phyloP scores from a whole-genome alignment of 208 protist genomes.

The Acanthamoeba triangularis region DNA sequence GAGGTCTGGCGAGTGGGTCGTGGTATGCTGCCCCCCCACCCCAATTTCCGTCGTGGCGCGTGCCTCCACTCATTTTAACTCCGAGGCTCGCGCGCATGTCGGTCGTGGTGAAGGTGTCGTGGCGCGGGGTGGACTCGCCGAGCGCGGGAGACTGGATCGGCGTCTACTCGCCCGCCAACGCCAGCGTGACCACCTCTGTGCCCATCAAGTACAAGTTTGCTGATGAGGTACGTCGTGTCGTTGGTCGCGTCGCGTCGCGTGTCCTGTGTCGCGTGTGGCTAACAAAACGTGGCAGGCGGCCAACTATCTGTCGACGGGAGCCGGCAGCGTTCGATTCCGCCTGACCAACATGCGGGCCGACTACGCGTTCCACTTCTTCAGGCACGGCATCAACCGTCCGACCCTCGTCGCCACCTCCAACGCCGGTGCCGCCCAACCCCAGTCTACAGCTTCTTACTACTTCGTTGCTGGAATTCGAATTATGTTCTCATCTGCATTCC shows the following conservation, averaged over 20 bases:
- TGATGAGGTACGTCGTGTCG: background rate
- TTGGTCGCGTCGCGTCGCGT: background rate
- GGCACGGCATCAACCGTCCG: background rate
- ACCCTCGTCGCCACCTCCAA: background rate
- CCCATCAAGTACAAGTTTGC: constrained; percentile 17
- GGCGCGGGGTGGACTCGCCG: background rate
- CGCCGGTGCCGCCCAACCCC: too few species aligned
- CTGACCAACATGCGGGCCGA: constrained; percentile 15
- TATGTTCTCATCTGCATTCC: too few species aligned
- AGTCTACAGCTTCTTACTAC: too few species aligned
- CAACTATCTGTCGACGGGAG: background rate
- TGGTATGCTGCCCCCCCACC: background rate
- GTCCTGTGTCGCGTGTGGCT: background rate
- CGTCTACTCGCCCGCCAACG: background rate
- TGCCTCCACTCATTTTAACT: background rate
- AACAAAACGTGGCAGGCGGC: background rate
- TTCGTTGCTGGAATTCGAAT: too few species aligned
- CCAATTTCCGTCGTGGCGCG: background rate
- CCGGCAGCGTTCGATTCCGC: background rate
- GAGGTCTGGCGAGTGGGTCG: constrained; percentile 14
- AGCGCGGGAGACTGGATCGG: background rate
- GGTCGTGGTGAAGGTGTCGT: background rate
- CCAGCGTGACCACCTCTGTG: background rate
- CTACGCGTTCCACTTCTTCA: background rate
- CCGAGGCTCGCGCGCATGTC: background rate